Percentiles rank a stretch among this genome's conserved stretches.
Evolutionary conservation across 441 rosid species (phyloP).

Genomic region (Erysimum cheiri): DNA sequence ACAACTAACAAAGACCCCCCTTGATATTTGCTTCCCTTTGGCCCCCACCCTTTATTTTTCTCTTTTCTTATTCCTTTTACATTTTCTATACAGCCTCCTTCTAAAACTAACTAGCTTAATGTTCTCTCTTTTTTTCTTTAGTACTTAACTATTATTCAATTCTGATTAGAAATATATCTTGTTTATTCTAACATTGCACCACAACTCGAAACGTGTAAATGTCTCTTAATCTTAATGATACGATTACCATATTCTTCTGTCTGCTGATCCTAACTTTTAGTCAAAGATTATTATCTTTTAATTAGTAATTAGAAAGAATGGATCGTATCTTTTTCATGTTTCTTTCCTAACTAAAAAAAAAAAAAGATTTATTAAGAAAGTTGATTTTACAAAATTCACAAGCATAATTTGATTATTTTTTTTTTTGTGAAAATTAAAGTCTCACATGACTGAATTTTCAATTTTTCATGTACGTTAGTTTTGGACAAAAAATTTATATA

Average conservation of each 20-base stretch:
- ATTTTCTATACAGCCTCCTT: conserved; percentile 12
- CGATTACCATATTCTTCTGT: conserved; percentile 36
- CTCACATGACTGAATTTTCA: background rate
- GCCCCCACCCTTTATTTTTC: conserved; percentile 14
- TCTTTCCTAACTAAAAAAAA: conserved; percentile 15
- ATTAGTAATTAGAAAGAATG: background rate
- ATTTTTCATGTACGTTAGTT: background rate
- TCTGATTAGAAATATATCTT: conserved; percentile 10
- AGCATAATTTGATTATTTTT: background rate
- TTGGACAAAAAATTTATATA: background rate
- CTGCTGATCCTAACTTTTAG: conserved; percentile 36
- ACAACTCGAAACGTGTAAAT: conserved; percentile 46
- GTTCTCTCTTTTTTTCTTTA: background rate
- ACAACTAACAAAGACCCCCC: conserved; percentile 47
- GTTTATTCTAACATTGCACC: conserved; percentile 12
- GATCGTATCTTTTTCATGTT: conserved; percentile 32
- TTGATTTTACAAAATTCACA: background rate
- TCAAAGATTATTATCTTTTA: conserved; percentile 33
- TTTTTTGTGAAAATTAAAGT: background rate
- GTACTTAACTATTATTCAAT: conserved; percentile 20
- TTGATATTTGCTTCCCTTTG: conserved; percentile 41
- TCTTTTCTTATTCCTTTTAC: background rate
- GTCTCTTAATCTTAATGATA: conserved; percentile 29
- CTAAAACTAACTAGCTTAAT: conserved; percentile 25
- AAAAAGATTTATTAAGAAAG: background rate